These are phyloP conservation scores for Acanthamoeba culbertsoni DNA, from an alignment of 208 protist genomes.

Conservation along the genomic window DNA sequence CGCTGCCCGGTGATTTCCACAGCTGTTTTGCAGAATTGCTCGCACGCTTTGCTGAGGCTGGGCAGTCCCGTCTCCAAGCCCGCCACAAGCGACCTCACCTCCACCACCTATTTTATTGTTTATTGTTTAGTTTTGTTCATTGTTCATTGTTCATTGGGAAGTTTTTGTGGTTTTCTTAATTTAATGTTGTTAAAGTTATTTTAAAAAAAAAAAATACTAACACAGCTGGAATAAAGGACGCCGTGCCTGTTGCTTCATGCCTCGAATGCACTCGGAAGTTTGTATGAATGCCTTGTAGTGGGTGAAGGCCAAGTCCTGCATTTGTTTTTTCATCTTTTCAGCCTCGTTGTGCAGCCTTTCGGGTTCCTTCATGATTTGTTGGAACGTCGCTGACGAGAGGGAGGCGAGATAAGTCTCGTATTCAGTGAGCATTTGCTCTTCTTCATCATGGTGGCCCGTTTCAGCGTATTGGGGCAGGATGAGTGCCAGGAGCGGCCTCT, in stretches of 20 bases:
- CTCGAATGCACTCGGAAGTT: slow-evolving; percentile 56
- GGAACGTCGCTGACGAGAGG: neutral
- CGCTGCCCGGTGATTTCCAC: slow-evolving; percentile 5
- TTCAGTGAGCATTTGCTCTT: neutral
- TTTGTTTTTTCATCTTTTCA: slow-evolving; percentile 54
- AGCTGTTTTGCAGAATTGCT: slow-evolving; percentile 10
- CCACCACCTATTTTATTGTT: neutral
- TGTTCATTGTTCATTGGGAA: no score
- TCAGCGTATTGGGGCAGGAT: neutral
- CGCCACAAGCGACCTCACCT: neutral
- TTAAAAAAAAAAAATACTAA: neutral
- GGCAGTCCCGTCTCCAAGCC: slow-evolving; percentile 28
- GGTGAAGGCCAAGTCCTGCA: slow-evolving; percentile 58
- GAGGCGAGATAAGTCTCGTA: slow-evolving; percentile 24
- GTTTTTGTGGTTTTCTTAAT: no score
- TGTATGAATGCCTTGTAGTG: slow-evolving; percentile 70
- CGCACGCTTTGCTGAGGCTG: neutral
- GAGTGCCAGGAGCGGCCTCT: neutral
- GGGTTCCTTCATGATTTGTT: slow-evolving; percentile 22
- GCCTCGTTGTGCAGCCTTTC: neutral
- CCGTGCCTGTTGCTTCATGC: slow-evolving; percentile 17
- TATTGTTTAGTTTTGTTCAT: no score
- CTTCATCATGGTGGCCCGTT: neutral
- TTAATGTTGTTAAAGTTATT: no score
- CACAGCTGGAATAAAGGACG: neutral